These are phyloP conservation scores for Colletotrichum trifolii DNA, from an alignment of 2,329 filamentous ascomycete genomes.

Conservation along the genomic window DNA sequence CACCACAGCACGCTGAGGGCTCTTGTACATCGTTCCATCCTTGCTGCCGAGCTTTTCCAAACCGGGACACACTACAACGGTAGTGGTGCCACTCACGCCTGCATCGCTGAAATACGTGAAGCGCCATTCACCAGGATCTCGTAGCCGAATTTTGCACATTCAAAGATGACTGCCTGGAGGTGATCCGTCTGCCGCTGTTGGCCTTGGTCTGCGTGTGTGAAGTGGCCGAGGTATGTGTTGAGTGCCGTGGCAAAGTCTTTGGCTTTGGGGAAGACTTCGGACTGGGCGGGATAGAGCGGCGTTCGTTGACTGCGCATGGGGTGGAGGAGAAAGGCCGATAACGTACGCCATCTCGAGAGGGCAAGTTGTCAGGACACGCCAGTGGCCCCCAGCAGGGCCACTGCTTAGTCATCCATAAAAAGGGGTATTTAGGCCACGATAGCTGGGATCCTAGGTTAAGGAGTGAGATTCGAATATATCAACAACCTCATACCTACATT, in stretches of 20 bases:
- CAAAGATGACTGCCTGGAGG: slow-evolving; percentile 51
- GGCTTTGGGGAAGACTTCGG: slow-evolving; percentile 46
- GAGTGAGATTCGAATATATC: too few relatives aligned
- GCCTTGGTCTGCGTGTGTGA: slow-evolving; percentile 43
- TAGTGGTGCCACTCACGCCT: not conserved
- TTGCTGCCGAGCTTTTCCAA: slow-evolving; percentile 43
- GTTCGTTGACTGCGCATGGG: slow-evolving; percentile 49
- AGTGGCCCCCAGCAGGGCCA: too few relatives aligned
- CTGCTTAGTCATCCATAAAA: too few relatives aligned
- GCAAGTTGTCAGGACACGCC: too few relatives aligned
- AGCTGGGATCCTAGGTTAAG: too few relatives aligned
- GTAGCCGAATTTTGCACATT: slow-evolving; percentile 55
- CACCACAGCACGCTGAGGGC: slow-evolving; percentile 40
- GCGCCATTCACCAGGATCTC: slow-evolving; percentile 49
- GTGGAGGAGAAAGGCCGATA: slow-evolving; percentile 56
- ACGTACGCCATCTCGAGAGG: slow-evolving; percentile 53
- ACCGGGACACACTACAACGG: slow-evolving; percentile 44
- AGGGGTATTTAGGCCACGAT: too few relatives aligned
- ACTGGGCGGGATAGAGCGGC: slow-evolving; percentile 45
- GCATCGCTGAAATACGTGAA: slow-evolving; percentile 41
- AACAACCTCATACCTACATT: too few relatives aligned
- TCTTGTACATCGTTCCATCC: slow-evolving; percentile 41
- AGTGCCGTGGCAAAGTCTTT: slow-evolving; percentile 46
- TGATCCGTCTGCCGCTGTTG: slow-evolving; percentile 49
- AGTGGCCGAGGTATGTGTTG: slow-evolving; percentile 47